phyloP scores from a whole-genome alignment of 495 filamentous ascomycete genomes.

The Elaphomyces granulatus region DNA sequence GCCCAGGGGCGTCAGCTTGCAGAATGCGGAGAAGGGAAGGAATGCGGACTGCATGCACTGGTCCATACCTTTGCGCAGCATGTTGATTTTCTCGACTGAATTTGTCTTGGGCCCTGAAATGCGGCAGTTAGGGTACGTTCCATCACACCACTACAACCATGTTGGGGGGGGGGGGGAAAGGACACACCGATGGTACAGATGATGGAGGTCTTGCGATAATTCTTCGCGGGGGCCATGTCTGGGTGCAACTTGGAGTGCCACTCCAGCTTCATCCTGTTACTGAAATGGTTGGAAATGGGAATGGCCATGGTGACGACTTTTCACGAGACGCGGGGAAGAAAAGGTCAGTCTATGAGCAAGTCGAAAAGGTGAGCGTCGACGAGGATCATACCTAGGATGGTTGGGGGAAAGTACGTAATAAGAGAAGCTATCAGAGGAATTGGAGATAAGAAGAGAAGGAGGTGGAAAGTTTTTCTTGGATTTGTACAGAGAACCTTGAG shows the following conservation, averaged over 20 bases:
- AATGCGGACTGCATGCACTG: not conserved
- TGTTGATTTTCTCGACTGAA: constrained; percentile 89
- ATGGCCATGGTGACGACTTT: too few relatives aligned
- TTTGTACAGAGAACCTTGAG: too few relatives aligned
- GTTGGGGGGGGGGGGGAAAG: too few relatives aligned
- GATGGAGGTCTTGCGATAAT: constrained; percentile 92
- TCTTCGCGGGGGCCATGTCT: constrained; percentile 62
- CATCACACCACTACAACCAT: too few relatives aligned
- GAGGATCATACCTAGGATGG: too few relatives aligned
- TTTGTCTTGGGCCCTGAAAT: constrained; percentile 83
- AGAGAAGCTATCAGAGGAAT: too few relatives aligned
- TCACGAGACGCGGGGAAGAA: too few relatives aligned
- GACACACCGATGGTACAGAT: constrained; percentile 89
- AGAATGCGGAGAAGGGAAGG: not conserved
- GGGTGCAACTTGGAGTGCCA: constrained; percentile 80
- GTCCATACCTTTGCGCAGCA: constrained; percentile 54
- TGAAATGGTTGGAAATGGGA: constrained; percentile 75
- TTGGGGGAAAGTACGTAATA: too few relatives aligned
- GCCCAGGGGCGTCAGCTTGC: constrained; percentile 12
- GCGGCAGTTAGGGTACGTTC: not conserved
- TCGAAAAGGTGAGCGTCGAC: too few relatives aligned
- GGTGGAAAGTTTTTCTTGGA: too few relatives aligned
- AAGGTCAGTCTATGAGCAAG: too few relatives aligned
- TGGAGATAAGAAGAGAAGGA: too few relatives aligned
- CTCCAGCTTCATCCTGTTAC: constrained; percentile 71